Evolutionary conservation across 164 flowering plant species (phyloP), one percentile per base, ranked within the genome.

Genomic region (Piper longum): DNA sequence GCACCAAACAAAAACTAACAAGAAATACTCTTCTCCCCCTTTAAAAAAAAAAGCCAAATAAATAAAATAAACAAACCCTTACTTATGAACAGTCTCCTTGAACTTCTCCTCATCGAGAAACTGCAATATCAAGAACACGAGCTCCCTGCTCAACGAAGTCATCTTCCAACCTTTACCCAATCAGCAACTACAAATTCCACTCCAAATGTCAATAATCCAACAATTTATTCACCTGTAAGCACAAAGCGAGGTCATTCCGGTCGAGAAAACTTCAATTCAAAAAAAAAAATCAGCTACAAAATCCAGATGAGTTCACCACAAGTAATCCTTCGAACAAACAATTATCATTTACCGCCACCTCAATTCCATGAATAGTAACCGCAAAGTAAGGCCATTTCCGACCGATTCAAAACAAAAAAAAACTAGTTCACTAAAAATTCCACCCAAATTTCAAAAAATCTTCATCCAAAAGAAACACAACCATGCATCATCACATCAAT

Each of bases 61-160:
- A 13, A 26, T 2, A 13, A 7, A 56, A 54, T 48, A 60, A 42
- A 19, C 45, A 16, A 1, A 56, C 4, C 60, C 67, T n/a, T 67
- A 80, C 84, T 71, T 76, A 68, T 73, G 80, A 66, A 72, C 74
- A 12, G 79, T 67, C 62, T 72, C 76, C 58, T 70, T 76, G 58
- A 72, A 76, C 67, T 76, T 76, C 58, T 76, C 79, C 67, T 76
- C 79, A 76, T 76, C 79, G 9, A 76, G 72, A 45, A 73, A 76
- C 70, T 76, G 79, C 41, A 76, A 66, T 13, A 76, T 76, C 16
- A 76, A 64, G 70, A 68, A 76, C 5, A 76, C 76, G 5, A 76
- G 76, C 76, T 76, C 79, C 44, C 74, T 73, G 48, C 75, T 70
- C 36, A 76, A 74, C 42, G 79, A 73, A 41, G 79, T 70, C 76